Evolutionary conservation across 805 yeast genomes (phyloP).

Genomic region (Yarrowia sp.): DNA sequence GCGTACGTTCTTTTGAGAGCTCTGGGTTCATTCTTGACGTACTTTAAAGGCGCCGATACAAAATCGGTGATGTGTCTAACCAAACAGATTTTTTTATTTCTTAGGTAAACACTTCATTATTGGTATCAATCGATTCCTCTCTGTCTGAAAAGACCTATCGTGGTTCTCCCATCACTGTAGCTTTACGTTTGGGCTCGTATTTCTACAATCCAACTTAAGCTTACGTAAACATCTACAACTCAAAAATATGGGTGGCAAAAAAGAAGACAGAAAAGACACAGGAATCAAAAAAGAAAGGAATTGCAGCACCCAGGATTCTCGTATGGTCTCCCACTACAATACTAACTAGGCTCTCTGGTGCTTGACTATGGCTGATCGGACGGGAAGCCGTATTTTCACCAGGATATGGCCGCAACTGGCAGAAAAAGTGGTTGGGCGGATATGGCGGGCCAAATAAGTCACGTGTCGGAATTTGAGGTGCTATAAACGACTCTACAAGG

Average conservation of each 20-base stretch:
- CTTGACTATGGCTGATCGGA: constrained; percentile 19
- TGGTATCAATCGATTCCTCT: too few relatives aligned
- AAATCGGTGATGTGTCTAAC: too few relatives aligned
- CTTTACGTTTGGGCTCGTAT: too few relatives aligned
- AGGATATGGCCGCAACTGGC: constrained; percentile 20
- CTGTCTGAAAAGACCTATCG: too few relatives aligned
- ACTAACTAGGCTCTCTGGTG: constrained; percentile 17
- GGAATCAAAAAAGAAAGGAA: background rate
- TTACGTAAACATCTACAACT: background rate
- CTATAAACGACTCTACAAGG: too few relatives aligned
- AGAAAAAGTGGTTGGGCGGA: background rate
- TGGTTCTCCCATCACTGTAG: too few relatives aligned
- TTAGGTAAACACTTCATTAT: too few relatives aligned
- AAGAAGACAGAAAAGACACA: background rate
- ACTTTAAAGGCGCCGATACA: too few relatives aligned
- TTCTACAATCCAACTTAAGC: background rate
- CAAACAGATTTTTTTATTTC: too few relatives aligned
- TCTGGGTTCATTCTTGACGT: too few relatives aligned
- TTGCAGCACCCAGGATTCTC: constrained; percentile 17
- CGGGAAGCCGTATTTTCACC: constrained; percentile 21
- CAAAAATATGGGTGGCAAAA: background rate
- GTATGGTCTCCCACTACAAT: constrained; percentile 18
- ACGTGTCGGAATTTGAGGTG: background rate
- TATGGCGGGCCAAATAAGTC: background rate
- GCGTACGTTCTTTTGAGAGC: too few relatives aligned